phyloP scores from a whole-genome alignment of 2,329 filamentous ascomycete species.

The Clarireedia paspali region DNA sequence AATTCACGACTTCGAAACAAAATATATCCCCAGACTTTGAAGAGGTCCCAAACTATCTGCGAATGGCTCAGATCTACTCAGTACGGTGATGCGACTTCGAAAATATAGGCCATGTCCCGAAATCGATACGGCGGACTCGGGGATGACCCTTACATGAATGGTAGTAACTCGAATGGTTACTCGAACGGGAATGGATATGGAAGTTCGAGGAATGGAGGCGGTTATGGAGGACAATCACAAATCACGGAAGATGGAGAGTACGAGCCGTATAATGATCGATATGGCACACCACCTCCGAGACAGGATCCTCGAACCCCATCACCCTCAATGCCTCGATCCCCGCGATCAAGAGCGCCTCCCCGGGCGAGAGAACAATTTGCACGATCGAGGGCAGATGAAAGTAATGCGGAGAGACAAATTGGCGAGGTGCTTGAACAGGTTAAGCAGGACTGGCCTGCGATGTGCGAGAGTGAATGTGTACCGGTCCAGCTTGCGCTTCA shows the following conservation, averaged over 20 bases:
- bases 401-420: conserved; percentile 27
- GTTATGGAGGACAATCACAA: conserved; percentile 15
- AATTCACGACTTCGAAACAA: background rate
- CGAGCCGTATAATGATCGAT: conserved; percentile 27
- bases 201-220: conserved; percentile 15
- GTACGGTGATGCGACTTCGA: conserved; percentile 16
- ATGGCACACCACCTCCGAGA: conserved; percentile 19
- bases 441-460: conserved; percentile 81
- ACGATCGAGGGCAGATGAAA: conserved; percentile 16
- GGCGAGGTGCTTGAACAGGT: conserved; percentile 66
- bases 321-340: conserved; percentile 16
- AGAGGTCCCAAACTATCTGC: conserved; percentile 1
- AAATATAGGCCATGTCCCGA: conserved; percentile 24
- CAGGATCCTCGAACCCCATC: conserved; percentile 9
- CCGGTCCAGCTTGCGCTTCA: conserved; percentile 93
- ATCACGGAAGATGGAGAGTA: conserved; percentile 24
- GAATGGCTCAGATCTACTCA: conserved; percentile 18
- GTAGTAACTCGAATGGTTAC: conserved; percentile 15
- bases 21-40: background rate
- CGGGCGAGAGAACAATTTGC: conserved; percentile 15
- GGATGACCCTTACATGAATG: conserved; percentile 26
- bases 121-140: conserved; percentile 27
- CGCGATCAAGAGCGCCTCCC: conserved; percentile 13
- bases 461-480: conserved; percentile 81
- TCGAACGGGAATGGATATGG: conserved; percentile 9